These are phyloP conservation scores for Dioszegia aurantiaca DNA, from an alignment of 768 basidiomycete species.

Conservation along the genomic window DNA sequence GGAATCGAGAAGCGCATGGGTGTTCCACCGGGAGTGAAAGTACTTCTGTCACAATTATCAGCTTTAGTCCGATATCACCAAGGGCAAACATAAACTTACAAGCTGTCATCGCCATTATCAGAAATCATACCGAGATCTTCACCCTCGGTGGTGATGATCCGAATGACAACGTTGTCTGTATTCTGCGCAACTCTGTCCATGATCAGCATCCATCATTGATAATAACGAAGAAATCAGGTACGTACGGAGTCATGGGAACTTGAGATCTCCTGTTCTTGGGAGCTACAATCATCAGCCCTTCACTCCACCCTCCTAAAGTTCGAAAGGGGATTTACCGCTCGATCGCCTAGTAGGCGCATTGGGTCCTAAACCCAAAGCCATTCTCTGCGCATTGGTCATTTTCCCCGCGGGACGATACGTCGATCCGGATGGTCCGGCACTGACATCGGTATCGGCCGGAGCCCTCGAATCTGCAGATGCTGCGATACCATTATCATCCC, in stretches of 20 bases:
- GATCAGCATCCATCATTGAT: not conserved
- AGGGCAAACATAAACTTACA: not conserved
- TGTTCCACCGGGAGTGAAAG: not conserved
- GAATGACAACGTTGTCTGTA: not conserved
- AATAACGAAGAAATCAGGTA: not conserved
- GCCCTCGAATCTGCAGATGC: too few species aligned
- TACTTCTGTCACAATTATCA: not conserved
- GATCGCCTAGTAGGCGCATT: constrained; percentile 35
- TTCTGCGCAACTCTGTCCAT: not conserved
- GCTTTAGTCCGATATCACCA: not conserved
- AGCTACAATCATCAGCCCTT: not conserved
- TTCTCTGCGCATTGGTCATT: constrained; percentile 34
- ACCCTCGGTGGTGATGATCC: not conserved
- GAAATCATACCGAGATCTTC: constrained; percentile 6
- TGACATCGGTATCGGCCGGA: too few species aligned
- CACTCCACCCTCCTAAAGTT: too few species aligned
- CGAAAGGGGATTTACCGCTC: constrained; percentile 11
- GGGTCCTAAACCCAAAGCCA: constrained; percentile 30
- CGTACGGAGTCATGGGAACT: constrained; percentile 13
- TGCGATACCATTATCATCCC: not conserved
- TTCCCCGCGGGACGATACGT: not conserved
- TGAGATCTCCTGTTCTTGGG: not conserved
- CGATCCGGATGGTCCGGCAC: not conserved
- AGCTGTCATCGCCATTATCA: not conserved
- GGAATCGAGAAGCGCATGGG: constrained; percentile 4